Base-by-base conservation (phyloP, 2,329 filamentous ascomycete genomes). In the Waltergamsia citrina region DNA sequence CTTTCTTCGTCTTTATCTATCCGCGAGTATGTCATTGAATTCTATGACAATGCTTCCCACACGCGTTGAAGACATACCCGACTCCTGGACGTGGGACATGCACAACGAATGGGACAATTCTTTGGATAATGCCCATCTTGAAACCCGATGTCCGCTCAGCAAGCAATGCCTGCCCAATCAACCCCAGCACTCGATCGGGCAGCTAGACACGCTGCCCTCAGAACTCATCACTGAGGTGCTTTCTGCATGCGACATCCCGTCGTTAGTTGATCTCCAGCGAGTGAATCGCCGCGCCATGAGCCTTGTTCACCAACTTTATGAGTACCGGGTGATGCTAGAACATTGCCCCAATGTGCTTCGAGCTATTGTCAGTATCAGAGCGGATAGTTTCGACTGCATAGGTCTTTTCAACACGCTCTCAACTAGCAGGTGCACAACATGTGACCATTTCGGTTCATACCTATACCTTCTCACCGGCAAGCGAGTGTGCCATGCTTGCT, bases 401-500 rank as follows among this genome's bases (percentile, higher is more conserved):
- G 38, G 45, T 3, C 48, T 65, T 12, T 57, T 52, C 44, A 18
- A 47, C 12, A 53, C 44, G 10, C 45, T 65, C 15, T 50, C 35
- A 29, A 51, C 43, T 7, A 36, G 35, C 7, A 34, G 48, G 29
- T 65, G 60, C 42, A 44, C 45, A 28, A 39, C 23, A 7, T 63
- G 60, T 44, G 46, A 46, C n/a, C 41, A 47, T 12, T 60, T 62
- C 37, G 59, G 53, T 22, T 48, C 44, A 26, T 54, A 59, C 36
- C 43, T 63, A 31, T 62, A 62, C 40, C 49, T 62, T 15, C 44
- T 63, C 27, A 52, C 47, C 30, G 59, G 55, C 41, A 42, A 42
- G 20, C 54, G 59, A 3, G 55, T 63, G 32, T 65, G 60, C 44
- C 59, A 50, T 37, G 39, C 51, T 12, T 62, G 59, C 45, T 54